Conservation (phyloP, 805 yeast genomes). For the Grigorovia jiainica region DNA sequence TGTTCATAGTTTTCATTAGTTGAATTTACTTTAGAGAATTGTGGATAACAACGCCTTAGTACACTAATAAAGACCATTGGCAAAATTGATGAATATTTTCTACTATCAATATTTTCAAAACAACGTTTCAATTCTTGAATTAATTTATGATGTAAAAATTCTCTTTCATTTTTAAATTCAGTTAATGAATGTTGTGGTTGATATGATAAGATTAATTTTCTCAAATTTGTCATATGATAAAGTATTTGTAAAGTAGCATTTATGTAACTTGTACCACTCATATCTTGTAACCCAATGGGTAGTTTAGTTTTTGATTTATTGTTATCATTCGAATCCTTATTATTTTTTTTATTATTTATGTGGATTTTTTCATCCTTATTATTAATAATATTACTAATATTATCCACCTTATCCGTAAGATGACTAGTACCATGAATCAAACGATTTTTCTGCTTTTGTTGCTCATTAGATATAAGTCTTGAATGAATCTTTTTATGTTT, state of each 20-base stretch:
- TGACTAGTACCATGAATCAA: no score
- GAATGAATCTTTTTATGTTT: neutral
- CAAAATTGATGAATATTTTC: slow-evolving; percentile 37
- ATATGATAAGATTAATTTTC: slow-evolving; percentile 50
- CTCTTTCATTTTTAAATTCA: slow-evolving; percentile 11
- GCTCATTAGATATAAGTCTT: neutral
- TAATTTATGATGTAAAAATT: slow-evolving; percentile 28
- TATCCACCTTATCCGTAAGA: neutral
- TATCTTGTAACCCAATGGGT: slow-evolving; percentile 86
- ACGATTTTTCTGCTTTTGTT: no score
- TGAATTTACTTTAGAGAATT: slow-evolving; percentile 69
- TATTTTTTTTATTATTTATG: neutral
- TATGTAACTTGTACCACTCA: slow-evolving; percentile 91
- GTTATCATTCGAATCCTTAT: neutral
- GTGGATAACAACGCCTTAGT: slow-evolving; percentile 65
- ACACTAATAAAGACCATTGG: slow-evolving; percentile 60
- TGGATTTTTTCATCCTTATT: neutral
- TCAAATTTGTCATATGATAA: slow-evolving; percentile 64
- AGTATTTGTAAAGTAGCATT: slow-evolving; percentile 84
- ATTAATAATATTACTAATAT: neutral
- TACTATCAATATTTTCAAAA: slow-evolving; percentile 33
- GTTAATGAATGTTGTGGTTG: slow-evolving; percentile 27
- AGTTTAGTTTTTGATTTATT: slow-evolving; percentile 12
- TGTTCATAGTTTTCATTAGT: slow-evolving; percentile 64
- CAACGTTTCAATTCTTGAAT: slow-evolving; percentile 41